Conservation (phyloP, 2,329 filamentous ascomycete genomes). For the Ophiostoma perfectum region DNA sequence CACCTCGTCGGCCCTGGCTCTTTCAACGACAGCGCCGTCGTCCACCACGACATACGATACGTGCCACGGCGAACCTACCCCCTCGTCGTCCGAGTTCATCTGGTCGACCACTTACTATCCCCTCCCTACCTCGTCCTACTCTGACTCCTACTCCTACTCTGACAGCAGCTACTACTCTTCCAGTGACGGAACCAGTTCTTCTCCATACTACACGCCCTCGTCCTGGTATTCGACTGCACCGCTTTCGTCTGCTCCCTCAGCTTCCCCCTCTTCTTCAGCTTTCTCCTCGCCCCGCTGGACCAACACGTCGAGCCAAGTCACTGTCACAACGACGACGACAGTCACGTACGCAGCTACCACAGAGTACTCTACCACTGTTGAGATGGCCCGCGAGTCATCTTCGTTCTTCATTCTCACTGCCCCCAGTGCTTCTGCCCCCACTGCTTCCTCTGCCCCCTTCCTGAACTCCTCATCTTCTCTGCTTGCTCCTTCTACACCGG, state of each 20-base stretch:
- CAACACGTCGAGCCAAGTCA: constrained; percentile 12
- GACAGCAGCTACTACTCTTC: background rate
- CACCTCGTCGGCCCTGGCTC: background rate
- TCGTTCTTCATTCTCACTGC: background rate
- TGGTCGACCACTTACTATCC: background rate
- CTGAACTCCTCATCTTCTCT: background rate
- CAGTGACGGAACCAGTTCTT: background rate
- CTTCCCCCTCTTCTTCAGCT: background rate
- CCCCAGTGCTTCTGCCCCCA: background rate
- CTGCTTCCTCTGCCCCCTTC: background rate
- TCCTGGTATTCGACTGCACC: background rate
- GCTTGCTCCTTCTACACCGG: background rate
- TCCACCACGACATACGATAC: background rate
- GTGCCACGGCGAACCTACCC: background rate
- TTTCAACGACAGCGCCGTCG: background rate
- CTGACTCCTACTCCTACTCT: constrained; percentile 8
- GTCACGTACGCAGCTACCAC: constrained; percentile 10
- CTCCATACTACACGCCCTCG: background rate
- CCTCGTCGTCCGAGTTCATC: background rate
- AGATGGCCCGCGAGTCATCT: background rate
- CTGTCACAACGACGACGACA: constrained; percentile 19
- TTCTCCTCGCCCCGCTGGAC: constrained; percentile 7
- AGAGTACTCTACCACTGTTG: background rate
- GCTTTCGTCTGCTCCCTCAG: background rate
- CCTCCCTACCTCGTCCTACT: background rate